Conservation (phyloP, 345 rosid genomes). For the Populus davidiana region DNA sequence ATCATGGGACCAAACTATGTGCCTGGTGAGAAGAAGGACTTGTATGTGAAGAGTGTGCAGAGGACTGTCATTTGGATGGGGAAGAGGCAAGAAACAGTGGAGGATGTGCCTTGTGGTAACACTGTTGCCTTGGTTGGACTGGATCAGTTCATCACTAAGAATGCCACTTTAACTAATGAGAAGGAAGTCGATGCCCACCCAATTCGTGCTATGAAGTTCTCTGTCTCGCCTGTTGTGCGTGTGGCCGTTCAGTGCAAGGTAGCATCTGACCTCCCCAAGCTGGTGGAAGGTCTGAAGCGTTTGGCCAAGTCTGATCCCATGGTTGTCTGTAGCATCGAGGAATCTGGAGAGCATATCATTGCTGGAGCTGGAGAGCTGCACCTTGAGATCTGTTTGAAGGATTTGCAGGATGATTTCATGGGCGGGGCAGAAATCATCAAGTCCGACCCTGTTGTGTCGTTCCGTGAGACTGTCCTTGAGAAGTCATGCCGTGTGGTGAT, state of each 20-base stretch:
- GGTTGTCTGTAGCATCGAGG: constrained; percentile 76
- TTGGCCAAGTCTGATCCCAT: constrained; percentile 84
- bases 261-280: constrained; percentile 82
- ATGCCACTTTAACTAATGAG: constrained; percentile 77
- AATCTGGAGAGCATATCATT: constrained; percentile 78
- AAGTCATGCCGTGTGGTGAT: constrained; percentile 50
- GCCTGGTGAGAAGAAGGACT: constrained; percentile 81
- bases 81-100: constrained; percentile 74
- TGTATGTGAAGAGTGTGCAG: constrained; percentile 60
- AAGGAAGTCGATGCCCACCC: constrained; percentile 85
- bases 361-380: constrained; percentile 89
- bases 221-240: constrained; percentile 84
- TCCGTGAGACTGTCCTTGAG: constrained; percentile 71
- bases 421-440: constrained; percentile 74
- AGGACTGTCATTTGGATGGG: constrained; percentile 93
- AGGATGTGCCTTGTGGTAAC: constrained; percentile 87
- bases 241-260: constrained; percentile 88
- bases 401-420: constrained; percentile 75
- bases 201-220: constrained; percentile 87
- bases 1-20: constrained; percentile 86
- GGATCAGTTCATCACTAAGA: constrained; percentile 72
- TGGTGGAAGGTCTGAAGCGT: constrained; percentile 80
- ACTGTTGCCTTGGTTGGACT: constrained; percentile 78
- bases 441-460: constrained; percentile 76
- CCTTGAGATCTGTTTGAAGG: constrained; percentile 76